Evolutionary conservation across 768 basidiomycete genomes (phyloP).

Genomic region (Leccinum broughii): DNA sequence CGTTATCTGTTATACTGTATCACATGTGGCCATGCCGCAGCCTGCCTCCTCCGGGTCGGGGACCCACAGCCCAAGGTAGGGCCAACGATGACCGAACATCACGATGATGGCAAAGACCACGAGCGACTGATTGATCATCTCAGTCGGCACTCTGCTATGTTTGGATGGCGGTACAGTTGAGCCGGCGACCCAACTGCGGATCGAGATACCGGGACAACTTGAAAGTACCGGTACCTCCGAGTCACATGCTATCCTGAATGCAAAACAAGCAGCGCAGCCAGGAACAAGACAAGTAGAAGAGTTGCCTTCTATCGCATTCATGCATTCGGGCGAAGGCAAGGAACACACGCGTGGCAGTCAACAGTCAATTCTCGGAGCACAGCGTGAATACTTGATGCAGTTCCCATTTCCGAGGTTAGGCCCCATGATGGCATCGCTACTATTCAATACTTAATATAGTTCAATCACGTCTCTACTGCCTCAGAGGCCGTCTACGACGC

Average conservation of each 20-base stretch:
- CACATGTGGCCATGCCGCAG: background rate
- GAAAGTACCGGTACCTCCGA: too few relatives aligned
- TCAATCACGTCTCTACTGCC: background rate
- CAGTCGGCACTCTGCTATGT: background rate
- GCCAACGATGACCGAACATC: too few relatives aligned
- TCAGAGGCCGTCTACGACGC: background rate
- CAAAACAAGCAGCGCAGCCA: background rate
- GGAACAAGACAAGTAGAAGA: background rate
- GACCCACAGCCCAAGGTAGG: background rate
- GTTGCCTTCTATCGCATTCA: background rate
- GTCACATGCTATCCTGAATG: too few relatives aligned
- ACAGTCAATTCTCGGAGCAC: too few relatives aligned
- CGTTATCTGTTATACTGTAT: background rate
- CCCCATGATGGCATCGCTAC: background rate
- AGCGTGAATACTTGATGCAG: too few relatives aligned
- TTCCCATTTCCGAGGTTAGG: too few relatives aligned
- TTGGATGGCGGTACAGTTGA: too few relatives aligned
- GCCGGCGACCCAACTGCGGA: too few relatives aligned
- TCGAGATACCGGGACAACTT: too few relatives aligned
- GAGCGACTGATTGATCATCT: background rate
- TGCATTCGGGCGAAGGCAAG: too few relatives aligned
- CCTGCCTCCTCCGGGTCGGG: background rate
- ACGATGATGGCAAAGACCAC: too few relatives aligned
- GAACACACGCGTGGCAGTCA: too few relatives aligned
- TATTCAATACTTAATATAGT: background rate